These are phyloP conservation scores for Colletotrichum australisinense DNA, from an alignment of 2,329 filamentous ascomycete species.

Conservation along the genomic window DNA sequence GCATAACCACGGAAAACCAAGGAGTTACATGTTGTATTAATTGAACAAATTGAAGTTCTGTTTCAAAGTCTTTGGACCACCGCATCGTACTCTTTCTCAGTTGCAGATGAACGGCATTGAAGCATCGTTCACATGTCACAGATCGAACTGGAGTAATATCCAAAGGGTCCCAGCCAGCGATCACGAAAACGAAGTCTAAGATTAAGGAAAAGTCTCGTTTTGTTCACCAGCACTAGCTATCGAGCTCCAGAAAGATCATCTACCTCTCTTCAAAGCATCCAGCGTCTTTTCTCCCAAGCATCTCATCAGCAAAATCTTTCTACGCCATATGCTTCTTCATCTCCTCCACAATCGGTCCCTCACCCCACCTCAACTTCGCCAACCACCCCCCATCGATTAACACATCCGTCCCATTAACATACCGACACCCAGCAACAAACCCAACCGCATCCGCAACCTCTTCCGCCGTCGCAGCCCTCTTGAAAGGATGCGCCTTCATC, in stretches of 20 bases:
- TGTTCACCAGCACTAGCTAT: not conserved
- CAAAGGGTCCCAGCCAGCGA: no score
- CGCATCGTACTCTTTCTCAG: not conserved
- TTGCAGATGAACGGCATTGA: not conserved
- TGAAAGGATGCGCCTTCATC: slow-evolving; percentile 10
- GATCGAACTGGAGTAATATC: not conserved
- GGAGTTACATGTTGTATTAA: slow-evolving; percentile 3
- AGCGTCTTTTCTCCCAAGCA: not conserved
- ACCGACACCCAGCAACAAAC: slow-evolving; percentile 7
- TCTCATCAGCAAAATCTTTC: not conserved
- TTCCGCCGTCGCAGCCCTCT: slow-evolving; percentile 5
- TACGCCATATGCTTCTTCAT: not conserved
- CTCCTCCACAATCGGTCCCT: not conserved
- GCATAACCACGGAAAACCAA: not conserved
- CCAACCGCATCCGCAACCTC: slow-evolving; percentile 21
- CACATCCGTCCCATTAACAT: slow-evolving; percentile 15
- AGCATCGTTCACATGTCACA: not conserved
- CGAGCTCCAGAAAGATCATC: not conserved
- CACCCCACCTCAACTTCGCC: slow-evolving; percentile 9
- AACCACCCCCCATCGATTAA: slow-evolving; percentile 6
- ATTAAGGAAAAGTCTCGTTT: not conserved
- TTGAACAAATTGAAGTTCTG: not conserved
- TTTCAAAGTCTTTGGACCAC: not conserved
- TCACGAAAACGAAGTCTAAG: not conserved
- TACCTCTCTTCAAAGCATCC: not conserved